Percentiles rank a stretch among this genome's conserved stretches.
Evolutionary conservation across 208 protist genomes (phyloP).

Genomic region (Acanthamoeba royreba): DNA sequence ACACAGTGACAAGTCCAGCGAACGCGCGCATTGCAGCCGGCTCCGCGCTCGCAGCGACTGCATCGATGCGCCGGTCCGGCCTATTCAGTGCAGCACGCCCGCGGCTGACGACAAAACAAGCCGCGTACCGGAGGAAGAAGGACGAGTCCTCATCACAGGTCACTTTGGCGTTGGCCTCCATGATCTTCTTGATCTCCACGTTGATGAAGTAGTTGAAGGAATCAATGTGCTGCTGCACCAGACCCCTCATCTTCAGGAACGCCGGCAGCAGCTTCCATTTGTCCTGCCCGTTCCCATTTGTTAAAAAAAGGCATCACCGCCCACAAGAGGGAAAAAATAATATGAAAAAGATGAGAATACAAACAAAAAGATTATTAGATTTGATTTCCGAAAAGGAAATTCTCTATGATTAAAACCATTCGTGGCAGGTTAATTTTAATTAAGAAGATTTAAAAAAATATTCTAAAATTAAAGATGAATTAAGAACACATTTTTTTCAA

Average conservation of each 20-base stretch:
- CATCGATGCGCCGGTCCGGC: background rate
- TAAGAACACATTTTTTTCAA: no score
- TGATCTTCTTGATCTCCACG: constrained; percentile 90
- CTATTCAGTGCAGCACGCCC: background rate
- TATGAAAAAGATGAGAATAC: background rate
- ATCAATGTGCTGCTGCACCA: constrained; percentile 93
- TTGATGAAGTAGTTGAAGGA: constrained; percentile 94
- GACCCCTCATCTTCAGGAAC: constrained; percentile 88
- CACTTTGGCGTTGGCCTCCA: constrained; percentile 87
- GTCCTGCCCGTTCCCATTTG: constrained; percentile 82
- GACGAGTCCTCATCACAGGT: constrained; percentile 80
- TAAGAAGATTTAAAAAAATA: background rate
- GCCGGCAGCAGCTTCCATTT: constrained; percentile 91
- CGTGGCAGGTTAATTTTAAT: no score
- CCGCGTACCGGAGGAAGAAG: constrained; percentile 81
- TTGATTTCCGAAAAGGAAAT: no score
- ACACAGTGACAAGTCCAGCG: background rate
- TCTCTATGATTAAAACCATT: no score
- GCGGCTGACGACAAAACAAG: background rate
- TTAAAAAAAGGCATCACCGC: background rate
- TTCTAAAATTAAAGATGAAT: background rate
- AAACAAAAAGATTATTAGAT: no score
- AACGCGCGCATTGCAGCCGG: background rate
- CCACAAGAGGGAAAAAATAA: background rate
- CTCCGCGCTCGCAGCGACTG: background rate